These are phyloP conservation scores for Aspergillus candidus DNA, from an alignment of 2,329 filamentous ascomycete genomes.

Conservation along the genomic window DNA sequence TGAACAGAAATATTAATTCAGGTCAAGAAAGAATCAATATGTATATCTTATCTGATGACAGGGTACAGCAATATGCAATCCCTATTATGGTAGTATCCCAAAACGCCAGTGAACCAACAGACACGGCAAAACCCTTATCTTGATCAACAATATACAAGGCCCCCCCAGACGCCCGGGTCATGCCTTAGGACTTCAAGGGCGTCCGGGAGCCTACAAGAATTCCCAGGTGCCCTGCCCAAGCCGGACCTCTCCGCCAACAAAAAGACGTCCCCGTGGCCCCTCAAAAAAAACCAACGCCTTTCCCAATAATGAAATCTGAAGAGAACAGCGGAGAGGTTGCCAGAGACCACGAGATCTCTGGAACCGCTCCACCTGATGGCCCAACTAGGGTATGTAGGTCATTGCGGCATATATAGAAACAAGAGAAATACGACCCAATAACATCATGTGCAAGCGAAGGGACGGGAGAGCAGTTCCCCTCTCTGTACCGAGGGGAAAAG, in stretches of 20 bases:
- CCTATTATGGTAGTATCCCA: slow-evolving; percentile 1
- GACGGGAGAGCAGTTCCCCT: slow-evolving; percentile 1
- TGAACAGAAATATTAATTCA: no score
- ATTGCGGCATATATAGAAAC: slow-evolving; percentile 19
- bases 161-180: slow-evolving; percentile 14
- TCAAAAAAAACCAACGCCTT: slow-evolving; percentile 8
- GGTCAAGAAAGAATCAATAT: background rate
- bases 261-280: background rate
- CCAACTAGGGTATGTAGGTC: slow-evolving; percentile 18
- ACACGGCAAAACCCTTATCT: slow-evolving; percentile 13
- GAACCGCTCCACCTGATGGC: background rate
- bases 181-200: slow-evolving; percentile 7
- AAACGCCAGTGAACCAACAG: slow-evolving; percentile 13
- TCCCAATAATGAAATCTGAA: slow-evolving; percentile 2
- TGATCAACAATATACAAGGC: slow-evolving; percentile 23
- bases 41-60: slow-evolving; percentile 4
- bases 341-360: background rate
- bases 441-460: slow-evolving; percentile 3
- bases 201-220: no score
- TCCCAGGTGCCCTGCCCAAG: background rate
- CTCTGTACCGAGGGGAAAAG: no score
- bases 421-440: slow-evolving; percentile 10
- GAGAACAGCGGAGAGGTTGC: background rate
- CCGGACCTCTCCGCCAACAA: background rate
- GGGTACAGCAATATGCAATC: slow-evolving; percentile 3